These are phyloP conservation scores for Botryotinia globosa DNA, from an alignment of 2,329 filamentous ascomycete species.

Conservation along the genomic window DNA sequence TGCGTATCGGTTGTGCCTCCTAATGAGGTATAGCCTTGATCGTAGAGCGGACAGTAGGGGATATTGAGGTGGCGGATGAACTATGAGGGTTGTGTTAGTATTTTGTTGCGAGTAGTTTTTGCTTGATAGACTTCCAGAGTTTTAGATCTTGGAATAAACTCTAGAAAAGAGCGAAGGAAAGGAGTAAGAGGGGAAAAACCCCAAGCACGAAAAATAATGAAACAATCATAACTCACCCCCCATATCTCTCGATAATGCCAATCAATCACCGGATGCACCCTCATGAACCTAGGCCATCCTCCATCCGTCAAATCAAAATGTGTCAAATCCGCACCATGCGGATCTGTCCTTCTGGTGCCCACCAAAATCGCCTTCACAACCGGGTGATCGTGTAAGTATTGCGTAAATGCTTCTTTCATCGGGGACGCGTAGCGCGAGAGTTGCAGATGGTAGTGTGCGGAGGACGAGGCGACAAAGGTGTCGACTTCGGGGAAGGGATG, in stretches of 20 bases:
- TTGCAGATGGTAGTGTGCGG: slow-evolving; percentile 68
- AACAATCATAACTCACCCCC: slow-evolving; percentile 60
- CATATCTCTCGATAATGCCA: slow-evolving; percentile 97
- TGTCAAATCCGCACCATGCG: slow-evolving; percentile 74
- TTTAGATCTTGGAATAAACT: neutral
- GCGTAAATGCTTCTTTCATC: slow-evolving; percentile 77
- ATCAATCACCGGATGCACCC: slow-evolving; percentile 92
- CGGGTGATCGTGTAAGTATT: slow-evolving; percentile 66
- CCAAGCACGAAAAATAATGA: neutral
- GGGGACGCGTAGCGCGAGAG: slow-evolving; percentile 71
- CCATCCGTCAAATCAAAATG: slow-evolving; percentile 85
- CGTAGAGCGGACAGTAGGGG: slow-evolving; percentile 84
- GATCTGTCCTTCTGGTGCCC: slow-evolving; percentile 86
- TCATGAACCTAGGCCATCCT: slow-evolving; percentile 90
- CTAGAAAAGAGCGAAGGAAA: neutral
- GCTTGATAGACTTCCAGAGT: neutral
- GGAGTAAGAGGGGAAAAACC: neutral
- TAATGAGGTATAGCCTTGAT: slow-evolving; percentile 86
- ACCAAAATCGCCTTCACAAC: slow-evolving; percentile 77
- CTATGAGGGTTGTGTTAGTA: slow-evolving; percentile 42
- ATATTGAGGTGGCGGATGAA: slow-evolving; percentile 78
- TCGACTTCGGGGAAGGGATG: slow-evolving; percentile 87
- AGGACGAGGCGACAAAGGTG: slow-evolving; percentile 70
- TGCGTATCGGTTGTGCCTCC: slow-evolving; percentile 86
- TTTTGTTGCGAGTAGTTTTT: neutral